Base-by-base conservation (phyloP, 2,329 filamentous ascomycete genomes). In the Alternaria atra region DNA sequence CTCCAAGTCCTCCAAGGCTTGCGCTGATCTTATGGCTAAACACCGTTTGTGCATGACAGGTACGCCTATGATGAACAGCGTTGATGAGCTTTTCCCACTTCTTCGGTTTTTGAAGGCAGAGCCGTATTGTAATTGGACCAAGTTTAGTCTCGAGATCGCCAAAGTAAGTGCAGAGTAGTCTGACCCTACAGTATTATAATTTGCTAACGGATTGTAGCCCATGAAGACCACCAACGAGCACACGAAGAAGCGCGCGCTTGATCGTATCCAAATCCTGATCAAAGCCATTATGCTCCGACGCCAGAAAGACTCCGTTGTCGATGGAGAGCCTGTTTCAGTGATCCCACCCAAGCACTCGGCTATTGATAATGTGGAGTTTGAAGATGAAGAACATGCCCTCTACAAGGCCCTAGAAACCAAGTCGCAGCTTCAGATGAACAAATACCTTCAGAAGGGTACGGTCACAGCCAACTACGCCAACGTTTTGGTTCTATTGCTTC, bases 51-150 rank as follows among this genome's bases (percentile, higher is more conserved):
- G 90, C 72, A 85, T 94, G 76, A 92, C 90, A 3, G 92, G 92
- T 27, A 95, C 92, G 0, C 92, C 92, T 5, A 93, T 94, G 90
- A 95, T 95, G 90, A 97, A 97, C 69, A 88, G 85, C 12, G 87
- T 94, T 3, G 83, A 86, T 25, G 94, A 97, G 70, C 82, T 97
- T 3, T 93, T 87, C 71, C 91, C 92, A 0, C 80, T 97, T 20
- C 83, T 97, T 44, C 85, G 87, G 2, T 97, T 97, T 73, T 83
- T 97, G 15, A 84, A 85, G 2, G 94, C 96, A 72, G 85, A 85
- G 61, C 93, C 92, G 2, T 97, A 95, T 76, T 87, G 86, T 68
- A 82, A 86, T 13, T 86, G 85, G 80, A 80, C 85, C 0, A 80
- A 81, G 23, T 97, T 96, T 75, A 84, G 84, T 42, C 73, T 80